Evolutionary conservation across 2,329 filamentous ascomycete species (phyloP).

Genomic region (Botryotinia calthae): DNA sequence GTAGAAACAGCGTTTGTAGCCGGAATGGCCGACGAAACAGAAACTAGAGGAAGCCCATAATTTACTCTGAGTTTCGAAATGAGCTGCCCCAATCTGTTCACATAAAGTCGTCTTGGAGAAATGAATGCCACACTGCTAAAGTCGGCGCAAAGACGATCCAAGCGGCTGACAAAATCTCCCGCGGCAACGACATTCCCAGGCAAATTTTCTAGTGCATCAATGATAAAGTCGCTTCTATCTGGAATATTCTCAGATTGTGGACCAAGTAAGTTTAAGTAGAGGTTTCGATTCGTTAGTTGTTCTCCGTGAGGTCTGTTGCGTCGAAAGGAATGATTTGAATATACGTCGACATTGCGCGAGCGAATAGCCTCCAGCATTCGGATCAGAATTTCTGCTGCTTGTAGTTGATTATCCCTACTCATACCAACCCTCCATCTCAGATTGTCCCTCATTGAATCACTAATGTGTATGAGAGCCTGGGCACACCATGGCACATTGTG

Average conservation of each 20-base stretch:
- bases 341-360: constrained; percentile 32
- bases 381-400: constrained; percentile 32
- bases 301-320: constrained; percentile 29
- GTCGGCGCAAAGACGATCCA: constrained; percentile 19
- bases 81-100: constrained; percentile 8
- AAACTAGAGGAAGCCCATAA: not conserved
- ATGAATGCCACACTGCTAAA: constrained; percentile 8
- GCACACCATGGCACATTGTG: constrained; percentile 35
- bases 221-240: constrained; percentile 30
- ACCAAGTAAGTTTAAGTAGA: constrained; percentile 35
- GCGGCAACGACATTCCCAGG: constrained; percentile 32
- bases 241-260: constrained; percentile 24
- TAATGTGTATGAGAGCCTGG: constrained; percentile 30
- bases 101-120: constrained; percentile 12
- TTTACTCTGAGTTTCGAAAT: constrained; percentile 13
- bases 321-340: constrained; percentile 27
- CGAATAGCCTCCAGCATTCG: constrained; percentile 33
- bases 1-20: not conserved
- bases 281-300: constrained; percentile 32
- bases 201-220: constrained; percentile 33
- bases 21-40: not conserved
- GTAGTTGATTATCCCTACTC: constrained; percentile 23
- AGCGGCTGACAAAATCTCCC: constrained; percentile 25
- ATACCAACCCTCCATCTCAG: constrained; percentile 26
- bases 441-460: constrained; percentile 31